Evolutionary conservation across 257 asterid species (phyloP), one percentile per base, ranked within the genome.

Genomic region (Salvia miltiorrhiza): DNA sequence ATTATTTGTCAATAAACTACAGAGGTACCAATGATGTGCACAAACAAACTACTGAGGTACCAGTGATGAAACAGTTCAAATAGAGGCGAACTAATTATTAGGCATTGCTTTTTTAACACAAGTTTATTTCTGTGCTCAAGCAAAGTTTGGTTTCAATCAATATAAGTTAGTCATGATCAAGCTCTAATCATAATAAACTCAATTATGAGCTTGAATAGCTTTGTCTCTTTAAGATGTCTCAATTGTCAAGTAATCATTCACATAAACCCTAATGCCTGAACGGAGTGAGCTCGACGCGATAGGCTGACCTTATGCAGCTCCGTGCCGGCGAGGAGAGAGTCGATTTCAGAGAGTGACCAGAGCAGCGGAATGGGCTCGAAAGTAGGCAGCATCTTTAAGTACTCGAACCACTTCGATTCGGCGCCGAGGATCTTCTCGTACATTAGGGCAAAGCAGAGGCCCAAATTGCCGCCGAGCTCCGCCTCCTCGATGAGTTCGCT

Each of bases 351-450:
- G 61, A 71, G 23, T 20, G 93, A 81, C 97, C 97, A 93, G 7
- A 93, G 84, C 81, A 93, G 68, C 14, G 98, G 96, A 74, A 93
- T 88, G 47, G 95, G 90, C 83, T 93, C 98, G 40, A 73, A 63
- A 9, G 64, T 64, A 5, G 97, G 97, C 83, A 88, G 62, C 69
- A 83, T 54, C 35, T 90, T 89, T 9, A 93, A 80, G 69, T 93
- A 93, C 65, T 78, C 87, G 75, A 87, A 93, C 98, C 97, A 93
- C 57, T 84, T 80, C 16, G 97, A 90, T 17, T 75, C 72, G 4
- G 85, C 72, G 14, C 95, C 95, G n/a, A 88, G 85, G 79, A 93
- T 93, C 61, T 78, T 86, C 81, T 93, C 97, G 71, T 85, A 90
- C 98, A 93, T 93, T 20, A 93, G 17, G 4, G 94, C 95, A 20